Evolutionary conservation across 257 asterid species (phyloP).

Genomic region (Avicennia marina): DNA sequence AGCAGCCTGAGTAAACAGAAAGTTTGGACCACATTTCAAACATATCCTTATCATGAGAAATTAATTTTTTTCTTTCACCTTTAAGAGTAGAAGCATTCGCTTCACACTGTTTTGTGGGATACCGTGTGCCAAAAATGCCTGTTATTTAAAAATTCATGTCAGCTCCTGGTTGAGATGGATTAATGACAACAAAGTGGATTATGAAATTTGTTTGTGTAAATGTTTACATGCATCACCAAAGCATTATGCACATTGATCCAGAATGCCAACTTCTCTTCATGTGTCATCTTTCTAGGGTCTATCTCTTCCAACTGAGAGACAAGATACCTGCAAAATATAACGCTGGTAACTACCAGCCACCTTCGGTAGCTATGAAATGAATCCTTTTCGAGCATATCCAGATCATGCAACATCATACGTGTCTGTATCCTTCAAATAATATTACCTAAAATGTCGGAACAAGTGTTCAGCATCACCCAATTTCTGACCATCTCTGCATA

Average conservation of each 20-base stretch:
- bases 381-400: not conserved
- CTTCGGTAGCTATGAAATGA: not conserved
- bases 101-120: slow-evolving; percentile 84
- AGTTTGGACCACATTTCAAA: not conserved
- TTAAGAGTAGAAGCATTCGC: slow-evolving; percentile 73
- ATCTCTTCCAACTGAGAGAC: slow-evolving; percentile 46
- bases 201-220: not conserved
- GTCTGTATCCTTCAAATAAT: too few relatives aligned
- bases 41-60: not conserved
- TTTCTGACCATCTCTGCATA: slow-evolving; percentile 76
- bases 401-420: not conserved
- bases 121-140: slow-evolving; percentile 94
- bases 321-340: slow-evolving; percentile 39
- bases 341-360: not conserved
- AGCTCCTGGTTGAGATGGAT: not conserved
- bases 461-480: slow-evolving; percentile 65
- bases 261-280: slow-evolving; percentile 66
- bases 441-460: slow-evolving; percentile 79
- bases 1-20: slow-evolving; percentile 62
- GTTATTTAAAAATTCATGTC: not conserved
- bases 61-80: slow-evolving; percentile 36
- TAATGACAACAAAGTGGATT: not conserved
- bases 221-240: slow-evolving; percentile 66
- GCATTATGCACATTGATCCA: slow-evolving; percentile 72
- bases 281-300: slow-evolving; percentile 49